Conservation (phyloP, 345 rosid species). For the Rubroshorea leprosula region DNA sequence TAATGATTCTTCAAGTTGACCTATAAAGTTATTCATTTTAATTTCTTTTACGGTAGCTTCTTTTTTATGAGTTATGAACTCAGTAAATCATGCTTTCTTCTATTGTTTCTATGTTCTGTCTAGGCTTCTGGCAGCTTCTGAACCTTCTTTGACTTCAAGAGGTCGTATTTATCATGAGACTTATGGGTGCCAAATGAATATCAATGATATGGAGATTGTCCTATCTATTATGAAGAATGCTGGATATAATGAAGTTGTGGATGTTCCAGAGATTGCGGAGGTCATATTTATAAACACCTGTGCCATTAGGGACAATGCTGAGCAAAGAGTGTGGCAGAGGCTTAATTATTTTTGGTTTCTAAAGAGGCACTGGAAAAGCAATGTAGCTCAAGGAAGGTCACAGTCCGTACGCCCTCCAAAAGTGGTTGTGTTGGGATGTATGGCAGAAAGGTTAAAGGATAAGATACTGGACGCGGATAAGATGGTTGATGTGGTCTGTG, state of each 20-base stretch:
- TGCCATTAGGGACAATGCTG: constrained; percentile 87
- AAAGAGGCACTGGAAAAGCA: constrained; percentile 83
- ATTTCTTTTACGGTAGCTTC: too few species aligned
- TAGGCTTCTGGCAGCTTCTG: constrained; percentile 35
- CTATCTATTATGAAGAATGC: constrained; percentile 81
- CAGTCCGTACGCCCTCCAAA: constrained; percentile 68
- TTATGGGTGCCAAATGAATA: constrained; percentile 94
- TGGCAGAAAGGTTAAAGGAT: constrained; percentile 93
- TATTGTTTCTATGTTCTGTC: constrained; percentile 15
- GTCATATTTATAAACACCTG: constrained; percentile 84
- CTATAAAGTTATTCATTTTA: too few species aligned
- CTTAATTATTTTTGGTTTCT: constrained; percentile 95
- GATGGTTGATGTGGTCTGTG: constrained; percentile 98
- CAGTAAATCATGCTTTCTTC: not conserved
- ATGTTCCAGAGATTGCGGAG: constrained; percentile 82
- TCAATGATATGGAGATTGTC: constrained; percentile 94
- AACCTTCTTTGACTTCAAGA: constrained; percentile 30
- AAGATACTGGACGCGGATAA: constrained; percentile 87
- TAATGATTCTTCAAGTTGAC: too few species aligned
- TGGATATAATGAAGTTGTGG: constrained; percentile 62
- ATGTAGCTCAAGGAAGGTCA: constrained; percentile 63
- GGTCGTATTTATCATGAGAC: constrained; percentile 94
- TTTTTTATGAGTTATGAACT: too few species aligned
- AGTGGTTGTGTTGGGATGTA: constrained; percentile 93
- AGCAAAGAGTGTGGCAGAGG: constrained; percentile 95